These are phyloP conservation scores for Metschnikowia picachoensis DNA, from an alignment of 805 yeast species.

Conservation along the genomic window DNA sequence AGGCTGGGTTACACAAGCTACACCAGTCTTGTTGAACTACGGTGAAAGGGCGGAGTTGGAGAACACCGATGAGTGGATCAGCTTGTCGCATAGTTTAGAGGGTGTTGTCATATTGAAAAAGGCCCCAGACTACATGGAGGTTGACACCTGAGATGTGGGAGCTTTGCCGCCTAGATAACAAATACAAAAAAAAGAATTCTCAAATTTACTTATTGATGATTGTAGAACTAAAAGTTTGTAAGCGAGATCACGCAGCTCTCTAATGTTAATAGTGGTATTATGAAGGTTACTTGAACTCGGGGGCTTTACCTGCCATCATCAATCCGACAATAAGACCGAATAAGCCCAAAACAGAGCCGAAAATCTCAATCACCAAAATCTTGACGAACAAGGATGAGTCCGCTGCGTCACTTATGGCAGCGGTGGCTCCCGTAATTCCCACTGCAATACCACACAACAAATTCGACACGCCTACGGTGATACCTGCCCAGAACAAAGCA, in stretches of 20 bases:
- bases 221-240: slow-evolving; percentile 7
- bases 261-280: background rate
- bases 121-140: slow-evolving; percentile 78
- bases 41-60: slow-evolving; percentile 98
- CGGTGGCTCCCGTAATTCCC: slow-evolving; percentile 97
- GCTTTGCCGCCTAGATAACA: background rate
- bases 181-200: too few relatives aligned
- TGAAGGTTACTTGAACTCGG: slow-evolving; percentile 61
- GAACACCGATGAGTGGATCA: slow-evolving; percentile 79
- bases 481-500: slow-evolving; percentile 96
- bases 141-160: slow-evolving; percentile 32
- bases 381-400: slow-evolving; percentile 93
- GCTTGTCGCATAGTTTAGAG: slow-evolving; percentile 77
- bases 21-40: slow-evolving; percentile 88
- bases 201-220: background rate
- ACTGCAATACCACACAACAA: slow-evolving; percentile 96
- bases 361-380: slow-evolving; percentile 94
- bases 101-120: slow-evolving; percentile 91
- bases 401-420: slow-evolving; percentile 97
- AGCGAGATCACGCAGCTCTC: background rate
- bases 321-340: slow-evolving; percentile 96
- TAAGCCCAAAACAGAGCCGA: slow-evolving; percentile 92
- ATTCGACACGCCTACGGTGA: slow-evolving; percentile 91
- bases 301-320: slow-evolving; percentile 94
- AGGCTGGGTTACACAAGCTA: slow-evolving; percentile 98